Evolutionary conservation across 108 stramenopile genomes (phyloP).

Genomic region (Fistulifera solaris): DNA sequence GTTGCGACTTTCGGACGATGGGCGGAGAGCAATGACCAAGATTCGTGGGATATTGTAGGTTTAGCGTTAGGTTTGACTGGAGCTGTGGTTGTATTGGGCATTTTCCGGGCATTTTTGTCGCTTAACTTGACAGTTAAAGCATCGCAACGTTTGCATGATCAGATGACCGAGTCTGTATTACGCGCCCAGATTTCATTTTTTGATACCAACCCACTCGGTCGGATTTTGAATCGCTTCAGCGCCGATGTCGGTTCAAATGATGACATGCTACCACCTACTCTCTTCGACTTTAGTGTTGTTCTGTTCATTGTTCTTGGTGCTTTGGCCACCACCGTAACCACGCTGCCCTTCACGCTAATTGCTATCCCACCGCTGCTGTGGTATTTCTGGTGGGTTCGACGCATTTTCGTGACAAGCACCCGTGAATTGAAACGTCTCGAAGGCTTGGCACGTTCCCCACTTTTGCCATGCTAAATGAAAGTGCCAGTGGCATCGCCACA

Average conservation of each 20-base stretch:
- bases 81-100: constrained; percentile 34
- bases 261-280: constrained; percentile 46
- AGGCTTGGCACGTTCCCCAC: constrained; percentile 73
- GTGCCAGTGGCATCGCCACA: constrained; percentile 78
- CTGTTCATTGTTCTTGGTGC: constrained; percentile 58
- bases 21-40: constrained; percentile 48
- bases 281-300: constrained; percentile 69
- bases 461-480: constrained; percentile 86
- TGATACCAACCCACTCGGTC: constrained; percentile 87
- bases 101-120: constrained; percentile 41
- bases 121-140: constrained; percentile 50
- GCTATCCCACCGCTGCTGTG: constrained; percentile 57
- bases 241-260: constrained; percentile 81
- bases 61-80: constrained; percentile 34
- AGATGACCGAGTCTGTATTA: constrained; percentile 69
- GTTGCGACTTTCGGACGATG: constrained; percentile 56
- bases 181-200: constrained; percentile 83
- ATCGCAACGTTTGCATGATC: constrained; percentile 64
- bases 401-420: constrained; percentile 62
- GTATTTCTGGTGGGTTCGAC: constrained; percentile 56
- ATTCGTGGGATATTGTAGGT: constrained; percentile 26
- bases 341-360: constrained; percentile 58
- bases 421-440: constrained; percentile 85
- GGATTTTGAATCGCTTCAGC: constrained; percentile 76
- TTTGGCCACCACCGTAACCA: constrained; percentile 49